Base-by-base conservation (phyloP, 1,284 basidiomycete species). In the Fistulinella staudtii region DNA sequence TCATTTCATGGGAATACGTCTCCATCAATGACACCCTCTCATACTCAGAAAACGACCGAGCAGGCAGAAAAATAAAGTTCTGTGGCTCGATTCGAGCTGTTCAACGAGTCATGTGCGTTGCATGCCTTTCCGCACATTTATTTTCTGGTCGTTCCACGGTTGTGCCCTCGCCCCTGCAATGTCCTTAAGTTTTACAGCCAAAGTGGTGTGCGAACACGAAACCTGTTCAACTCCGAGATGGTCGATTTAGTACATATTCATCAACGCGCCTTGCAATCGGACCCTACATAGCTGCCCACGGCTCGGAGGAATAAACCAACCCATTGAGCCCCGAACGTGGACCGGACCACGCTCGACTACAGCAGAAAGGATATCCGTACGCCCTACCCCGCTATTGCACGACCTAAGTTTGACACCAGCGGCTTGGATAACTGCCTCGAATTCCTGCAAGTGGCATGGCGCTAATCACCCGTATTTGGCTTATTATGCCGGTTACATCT, bases 1-100 rank as follows among this genome's bases (percentile, higher is more conserved):
- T 82, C 80, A 27, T 74, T 72, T 18, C 73, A 82, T 58, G 79
- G 79, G 21, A 75, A 73, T 27, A 66, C 66, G 43, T 75, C 80
- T 20, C 78, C 81, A 25, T 63, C 66, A 20, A 66, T 61, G 48
- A 57, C 55, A 20, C 60, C 58, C 22, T 57, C 61, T 13, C 53
- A 50, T 37, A 38, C 40, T 39, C 58, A 52, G 42, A 62, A 52
- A 31, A 29, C 25, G 9, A 14, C 30, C 3, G 13, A 27, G 31
- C 58, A 65, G 20, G 29, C 23, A 18, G 50, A 49, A 36, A 20
- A 50, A 34, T 33, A 60, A 47, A 46, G 31, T 36, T 15, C n/a
- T n/a, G n/a, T n/a, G n/a, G 29, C 47, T 63, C 46, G 64, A 62
- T 45, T 46, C 64, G 23, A 66, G 63, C 38, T 66, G 50, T n/a